phyloP scores from a whole-genome alignment of 1,139 yeast species.

The Oligophagozyma castellii region DNA sequence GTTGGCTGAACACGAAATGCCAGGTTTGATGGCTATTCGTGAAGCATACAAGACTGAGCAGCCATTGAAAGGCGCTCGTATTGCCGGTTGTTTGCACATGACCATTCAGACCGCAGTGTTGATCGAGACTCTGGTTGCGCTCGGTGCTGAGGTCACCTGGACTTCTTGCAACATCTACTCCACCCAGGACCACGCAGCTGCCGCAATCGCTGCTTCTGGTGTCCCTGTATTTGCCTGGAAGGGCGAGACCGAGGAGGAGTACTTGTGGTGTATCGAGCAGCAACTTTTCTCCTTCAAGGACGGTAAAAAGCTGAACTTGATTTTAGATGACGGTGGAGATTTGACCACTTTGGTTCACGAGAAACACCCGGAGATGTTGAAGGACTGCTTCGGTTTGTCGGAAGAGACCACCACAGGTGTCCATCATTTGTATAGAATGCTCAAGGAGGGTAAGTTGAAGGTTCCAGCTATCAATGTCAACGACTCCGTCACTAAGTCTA shows the following conservation, averaged over 20 bases:
- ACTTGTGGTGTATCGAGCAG: slow-evolving; percentile 99
- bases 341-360: slow-evolving; percentile 94
- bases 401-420: slow-evolving; percentile 99
- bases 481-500: slow-evolving; percentile 98
- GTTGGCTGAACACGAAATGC: slow-evolving; percentile 99
- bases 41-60: slow-evolving; percentile 81
- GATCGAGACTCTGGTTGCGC: slow-evolving; percentile 92
- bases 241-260: slow-evolving; percentile 99
- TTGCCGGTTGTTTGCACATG: slow-evolving; percentile 99
- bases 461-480: slow-evolving; percentile 99
- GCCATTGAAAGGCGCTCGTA: slow-evolving; percentile 97
- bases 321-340: slow-evolving; percentile 99
- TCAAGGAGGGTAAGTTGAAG: slow-evolving; percentile 80
- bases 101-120: slow-evolving; percentile 98
- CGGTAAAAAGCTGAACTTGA: slow-evolving; percentile 88
- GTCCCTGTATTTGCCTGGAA: slow-evolving; percentile 99
- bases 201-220: slow-evolving; percentile 99
- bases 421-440: slow-evolving; percentile 96
- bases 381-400: slow-evolving; percentile 89
- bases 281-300: slow-evolving; percentile 98
- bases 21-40: slow-evolving; percentile 98
- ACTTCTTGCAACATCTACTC: slow-evolving; percentile 99
- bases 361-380: slow-evolving; percentile 96
- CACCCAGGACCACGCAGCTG: slow-evolving; percentile 99
- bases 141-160: slow-evolving; percentile 99